Base-by-base conservation (phyloP, 2,329 filamentous ascomycete genomes). In the Pseudocercospora fuligena region DNA sequence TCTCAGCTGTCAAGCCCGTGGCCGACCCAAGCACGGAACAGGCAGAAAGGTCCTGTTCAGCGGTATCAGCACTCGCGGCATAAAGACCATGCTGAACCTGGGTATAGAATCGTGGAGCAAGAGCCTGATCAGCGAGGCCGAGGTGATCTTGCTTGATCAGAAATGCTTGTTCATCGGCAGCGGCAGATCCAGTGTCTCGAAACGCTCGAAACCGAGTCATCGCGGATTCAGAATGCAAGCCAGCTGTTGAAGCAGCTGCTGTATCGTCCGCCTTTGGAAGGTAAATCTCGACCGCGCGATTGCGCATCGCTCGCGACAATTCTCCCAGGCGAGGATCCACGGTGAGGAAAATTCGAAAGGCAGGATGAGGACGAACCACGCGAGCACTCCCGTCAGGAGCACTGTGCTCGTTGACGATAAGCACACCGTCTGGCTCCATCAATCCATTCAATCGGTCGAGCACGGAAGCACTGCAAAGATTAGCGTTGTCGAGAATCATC, bases 401-500 rank as follows among this genome's bases (percentile, higher is more conserved):
- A 64, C 92, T 93, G 77, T 98, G 94, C 78, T 99, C 95, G 74
- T 97, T 98, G 77, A 99, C 91, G 73, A 92, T 93, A 23, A 99
- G 82, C 69, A 89, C 89, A 0, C 95, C 95, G 74, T 94, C 90
- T 0, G 93, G 94, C 77, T 99, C 95, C 7, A 98, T 89, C 8
- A 99, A 82, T 0, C 95, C 98, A 78, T 99, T 99, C 60, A 99
- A 83, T 68, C 96, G 88, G 79, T 99, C 95, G 9, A 99, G 86
- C 0, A 99, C 95, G 6, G 94, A 97, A 25, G 94, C 91, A 74
- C 91, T 97, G 81, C 96, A 99, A 65, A 99, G 86, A 75, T 99
- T 99, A 67, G 96, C 95, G 79, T 99, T 97, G 79, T 99, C 95
- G 23, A 99, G 88, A 11, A 99, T 90, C 19, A 99, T 84, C 95